Evolutionary conservation across 2,329 filamentous ascomycete species (phyloP).

Genomic region (Penicillium sp.): DNA sequence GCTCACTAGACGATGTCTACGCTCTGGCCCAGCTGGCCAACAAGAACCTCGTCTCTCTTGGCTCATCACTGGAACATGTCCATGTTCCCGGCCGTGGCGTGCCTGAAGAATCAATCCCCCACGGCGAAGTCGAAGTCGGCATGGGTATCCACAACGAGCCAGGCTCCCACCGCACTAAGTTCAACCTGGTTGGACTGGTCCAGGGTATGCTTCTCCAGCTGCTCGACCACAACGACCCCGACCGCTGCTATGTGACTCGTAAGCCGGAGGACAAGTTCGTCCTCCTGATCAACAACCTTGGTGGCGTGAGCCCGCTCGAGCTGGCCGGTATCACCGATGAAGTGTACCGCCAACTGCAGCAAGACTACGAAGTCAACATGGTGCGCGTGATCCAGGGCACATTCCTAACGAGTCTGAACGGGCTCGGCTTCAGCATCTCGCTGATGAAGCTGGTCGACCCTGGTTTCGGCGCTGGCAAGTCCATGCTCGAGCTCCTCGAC

Average conservation of each 20-base stretch:
- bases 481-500: slow-evolving; percentile 67
- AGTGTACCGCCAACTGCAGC: slow-evolving; percentile 62
- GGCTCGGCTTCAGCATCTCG: slow-evolving; percentile 70
- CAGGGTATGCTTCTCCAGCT: slow-evolving; percentile 67
- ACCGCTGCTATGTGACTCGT: slow-evolving; percentile 64
- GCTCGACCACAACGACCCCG: slow-evolving; percentile 62
- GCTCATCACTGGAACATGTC: slow-evolving; percentile 85
- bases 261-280: slow-evolving; percentile 62
- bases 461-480: slow-evolving; percentile 54
- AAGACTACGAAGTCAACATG: slow-evolving; percentile 61
- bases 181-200: slow-evolving; percentile 53
- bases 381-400: slow-evolving; percentile 65
- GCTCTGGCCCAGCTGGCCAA: slow-evolving; percentile 71
- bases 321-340: slow-evolving; percentile 69
- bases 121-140: slow-evolving; percentile 66
- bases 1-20: slow-evolving; percentile 69
- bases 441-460: slow-evolving; percentile 65
- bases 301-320: slow-evolving; percentile 68
- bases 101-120: slow-evolving; percentile 53
- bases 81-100: slow-evolving; percentile 79
- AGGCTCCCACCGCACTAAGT: slow-evolving; percentile 54
- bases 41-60: slow-evolving; percentile 79
- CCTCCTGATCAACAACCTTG: slow-evolving; percentile 69
- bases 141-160: slow-evolving; percentile 75
- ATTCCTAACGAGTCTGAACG: slow-evolving; percentile 73